These are phyloP conservation scores for Trichosporon asahii DNA, from an alignment of 1,284 basidiomycete species.

Conservation along the genomic window DNA sequence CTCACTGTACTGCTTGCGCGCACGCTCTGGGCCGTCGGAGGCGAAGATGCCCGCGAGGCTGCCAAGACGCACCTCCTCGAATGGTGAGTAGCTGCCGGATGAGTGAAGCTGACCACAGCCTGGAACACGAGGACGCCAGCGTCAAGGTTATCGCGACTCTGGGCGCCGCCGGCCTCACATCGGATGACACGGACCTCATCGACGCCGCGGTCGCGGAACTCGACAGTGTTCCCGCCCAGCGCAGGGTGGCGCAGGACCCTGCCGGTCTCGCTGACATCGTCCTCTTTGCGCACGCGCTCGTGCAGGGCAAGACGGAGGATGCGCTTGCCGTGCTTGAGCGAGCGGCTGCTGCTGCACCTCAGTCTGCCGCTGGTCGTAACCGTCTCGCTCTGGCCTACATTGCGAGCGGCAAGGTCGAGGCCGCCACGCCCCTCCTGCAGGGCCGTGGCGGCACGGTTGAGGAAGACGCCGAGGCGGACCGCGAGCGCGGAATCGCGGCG, in stretches of 20 bases:
- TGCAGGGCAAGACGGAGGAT: slow-evolving; percentile 19
- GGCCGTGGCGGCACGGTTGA: background rate
- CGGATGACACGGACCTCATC: slow-evolving; percentile 70
- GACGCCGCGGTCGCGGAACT: slow-evolving; percentile 86
- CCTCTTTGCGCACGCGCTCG: slow-evolving; percentile 31
- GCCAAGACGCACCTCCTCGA: slow-evolving; percentile 79
- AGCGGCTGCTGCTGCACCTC: slow-evolving; percentile 14
- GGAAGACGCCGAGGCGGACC: slow-evolving; percentile 34
- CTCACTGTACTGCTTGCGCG: slow-evolving; percentile 73
- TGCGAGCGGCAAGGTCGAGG: slow-evolving; percentile 27
- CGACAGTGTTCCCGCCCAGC: slow-evolving; percentile 41
- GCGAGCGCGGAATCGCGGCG: slow-evolving; percentile 35
- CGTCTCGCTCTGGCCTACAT: slow-evolving; percentile 30
- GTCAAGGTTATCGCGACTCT: slow-evolving; percentile 75
- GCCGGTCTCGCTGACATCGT: slow-evolving; percentile 35
- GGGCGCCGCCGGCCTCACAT: slow-evolving; percentile 79
- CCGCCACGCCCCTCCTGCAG: slow-evolving; percentile 39
- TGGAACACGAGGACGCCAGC: slow-evolving; percentile 59
- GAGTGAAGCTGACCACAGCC: slow-evolving; percentile 50
- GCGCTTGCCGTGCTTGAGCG: slow-evolving; percentile 25
- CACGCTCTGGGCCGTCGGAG: slow-evolving; percentile 74
- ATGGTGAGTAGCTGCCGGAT: slow-evolving; percentile 58
- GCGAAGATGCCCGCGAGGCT: slow-evolving; percentile 67
- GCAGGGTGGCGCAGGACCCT: slow-evolving; percentile 32
- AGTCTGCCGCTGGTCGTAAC: slow-evolving; percentile 18